These are phyloP conservation scores for Penicillium olsonii DNA, from an alignment of 2,329 filamentous ascomycete species.

Conservation along the genomic window DNA sequence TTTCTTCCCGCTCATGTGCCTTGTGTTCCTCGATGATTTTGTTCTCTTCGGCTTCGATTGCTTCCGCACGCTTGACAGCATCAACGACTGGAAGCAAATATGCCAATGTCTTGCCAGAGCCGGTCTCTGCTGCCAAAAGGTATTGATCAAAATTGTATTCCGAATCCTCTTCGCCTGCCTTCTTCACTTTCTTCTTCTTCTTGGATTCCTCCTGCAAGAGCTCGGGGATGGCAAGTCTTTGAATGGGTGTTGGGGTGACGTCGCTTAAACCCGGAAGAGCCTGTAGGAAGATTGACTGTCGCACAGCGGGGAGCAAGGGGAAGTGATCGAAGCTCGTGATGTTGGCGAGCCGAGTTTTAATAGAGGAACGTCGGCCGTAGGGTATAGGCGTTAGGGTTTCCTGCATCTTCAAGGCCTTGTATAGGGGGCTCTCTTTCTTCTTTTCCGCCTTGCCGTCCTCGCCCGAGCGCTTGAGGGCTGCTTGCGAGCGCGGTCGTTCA, in stretches of 20 bases:
- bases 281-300: slow-evolving; percentile 70
- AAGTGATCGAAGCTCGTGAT: slow-evolving; percentile 82
- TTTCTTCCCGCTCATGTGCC: slow-evolving; percentile 54
- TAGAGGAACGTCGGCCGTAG: slow-evolving; percentile 66
- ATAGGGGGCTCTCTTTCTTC: slow-evolving; percentile 54
- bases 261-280: slow-evolving; percentile 74
- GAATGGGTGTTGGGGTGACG: slow-evolving; percentile 81
- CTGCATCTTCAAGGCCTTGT: slow-evolving; percentile 94
- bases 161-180: slow-evolving; percentile 29
- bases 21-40: slow-evolving; percentile 55
- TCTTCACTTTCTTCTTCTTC: slow-evolving; percentile 35
- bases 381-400: slow-evolving; percentile 72
- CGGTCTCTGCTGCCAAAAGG: slow-evolving; percentile 90
- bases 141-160: slow-evolving; percentile 63
- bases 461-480: slow-evolving; percentile 46
- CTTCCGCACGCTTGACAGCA: slow-evolving; percentile 76
- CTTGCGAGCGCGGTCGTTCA: slow-evolving; percentile 38
- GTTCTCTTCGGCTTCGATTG: slow-evolving; percentile 63
- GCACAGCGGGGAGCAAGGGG: slow-evolving; percentile 69
- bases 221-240: slow-evolving; percentile 82
- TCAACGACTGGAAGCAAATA: slow-evolving; percentile 86
- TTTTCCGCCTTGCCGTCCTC: slow-evolving; percentile 35
- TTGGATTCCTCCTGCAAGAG: slow-evolving; percentile 61
- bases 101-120: slow-evolving; percentile 93
- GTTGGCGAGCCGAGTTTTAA: slow-evolving; percentile 64